Evolutionary conservation across 441 rosid species (phyloP).

Genomic region (Pelargonium myrrhifolium): DNA sequence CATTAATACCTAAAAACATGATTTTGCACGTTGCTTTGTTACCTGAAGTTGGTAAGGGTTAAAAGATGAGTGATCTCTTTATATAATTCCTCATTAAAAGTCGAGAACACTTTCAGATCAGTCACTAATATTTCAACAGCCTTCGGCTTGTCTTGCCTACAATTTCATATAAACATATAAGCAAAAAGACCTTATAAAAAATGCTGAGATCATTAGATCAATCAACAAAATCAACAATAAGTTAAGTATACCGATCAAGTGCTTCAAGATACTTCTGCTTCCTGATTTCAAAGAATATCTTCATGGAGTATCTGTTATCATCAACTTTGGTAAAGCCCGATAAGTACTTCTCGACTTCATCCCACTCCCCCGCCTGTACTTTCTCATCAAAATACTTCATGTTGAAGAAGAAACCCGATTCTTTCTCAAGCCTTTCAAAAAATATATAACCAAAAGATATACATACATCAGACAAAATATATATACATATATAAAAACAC

Average conservation of each 20-base stretch:
- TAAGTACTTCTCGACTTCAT: conserved; percentile 72
- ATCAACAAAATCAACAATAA: background rate
- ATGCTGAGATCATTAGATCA: background rate
- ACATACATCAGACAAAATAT: background rate
- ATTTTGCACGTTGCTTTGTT: background rate
- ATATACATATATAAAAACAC: background rate
- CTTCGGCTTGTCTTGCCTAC: conserved; percentile 61
- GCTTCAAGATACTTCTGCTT: conserved; percentile 86
- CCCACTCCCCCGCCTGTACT: conserved; percentile 87
- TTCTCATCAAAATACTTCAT: conserved; percentile 70
- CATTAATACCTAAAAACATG: background rate
- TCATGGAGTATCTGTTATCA: conserved; percentile 82
- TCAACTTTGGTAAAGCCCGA: conserved; percentile 83
- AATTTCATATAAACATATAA: conserved; percentile 12
- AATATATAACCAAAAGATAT: background rate
- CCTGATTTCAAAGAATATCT: conserved; percentile 76
- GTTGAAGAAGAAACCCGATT: conserved; percentile 72
- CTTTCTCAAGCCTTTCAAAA: conserved; percentile 58
- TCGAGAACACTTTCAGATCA: conserved; percentile 70
- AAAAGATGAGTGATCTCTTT: conserved; percentile 76
- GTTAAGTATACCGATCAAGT: conserved; percentile 46
- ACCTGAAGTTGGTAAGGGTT: conserved; percentile 75
- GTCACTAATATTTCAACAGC: conserved; percentile 73
- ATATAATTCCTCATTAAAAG: conserved; percentile 73
- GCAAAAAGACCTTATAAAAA: background rate